Conservation (phyloP, 139 green algal genomes). For the Chlorella vulgaris region DNA sequence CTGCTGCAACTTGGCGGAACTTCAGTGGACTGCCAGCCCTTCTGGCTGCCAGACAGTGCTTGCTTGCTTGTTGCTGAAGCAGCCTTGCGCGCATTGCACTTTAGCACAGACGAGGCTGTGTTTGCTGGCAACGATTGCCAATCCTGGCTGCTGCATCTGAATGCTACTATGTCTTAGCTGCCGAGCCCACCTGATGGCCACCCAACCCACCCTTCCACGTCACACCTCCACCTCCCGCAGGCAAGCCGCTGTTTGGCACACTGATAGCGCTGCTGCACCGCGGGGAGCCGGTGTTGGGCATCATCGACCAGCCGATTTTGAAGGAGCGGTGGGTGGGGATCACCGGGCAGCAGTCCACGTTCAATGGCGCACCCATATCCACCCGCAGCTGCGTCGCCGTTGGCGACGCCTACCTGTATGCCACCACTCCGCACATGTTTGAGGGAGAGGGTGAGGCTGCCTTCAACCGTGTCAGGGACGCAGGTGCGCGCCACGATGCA, state of each 20-base stretch:
- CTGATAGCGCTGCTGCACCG: conserved; percentile 91
- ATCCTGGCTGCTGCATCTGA: no score
- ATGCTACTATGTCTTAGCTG: no score
- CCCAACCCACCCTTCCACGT: no score
- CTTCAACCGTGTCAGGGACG: conserved; percentile 77
- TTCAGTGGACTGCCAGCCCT: no score
- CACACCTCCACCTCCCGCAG: conserved; percentile 49
- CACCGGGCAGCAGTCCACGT: conserved; percentile 72
- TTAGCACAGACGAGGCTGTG: no score
- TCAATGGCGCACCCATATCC: conserved; percentile 84
- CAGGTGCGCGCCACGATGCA: not conserved
- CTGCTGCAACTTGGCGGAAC: no score
- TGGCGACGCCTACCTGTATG: conserved; percentile 73
- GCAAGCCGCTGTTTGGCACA: conserved; percentile 97
- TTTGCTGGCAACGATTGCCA: no score
- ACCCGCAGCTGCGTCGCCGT: conserved; percentile 51
- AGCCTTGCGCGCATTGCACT: no score
- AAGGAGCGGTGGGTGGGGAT: conserved; percentile 94
- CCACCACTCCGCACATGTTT: conserved; percentile 97
- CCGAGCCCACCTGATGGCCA: no score
- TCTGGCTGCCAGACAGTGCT: no score
- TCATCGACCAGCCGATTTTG: conserved; percentile 96
- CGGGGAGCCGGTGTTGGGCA: conserved; percentile 88
- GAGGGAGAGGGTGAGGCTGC: conserved; percentile 54
- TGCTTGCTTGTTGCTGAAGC: not conserved